Conservation (phyloP, 192 early-diverging fungal species). For the Dispira parvispora region DNA sequence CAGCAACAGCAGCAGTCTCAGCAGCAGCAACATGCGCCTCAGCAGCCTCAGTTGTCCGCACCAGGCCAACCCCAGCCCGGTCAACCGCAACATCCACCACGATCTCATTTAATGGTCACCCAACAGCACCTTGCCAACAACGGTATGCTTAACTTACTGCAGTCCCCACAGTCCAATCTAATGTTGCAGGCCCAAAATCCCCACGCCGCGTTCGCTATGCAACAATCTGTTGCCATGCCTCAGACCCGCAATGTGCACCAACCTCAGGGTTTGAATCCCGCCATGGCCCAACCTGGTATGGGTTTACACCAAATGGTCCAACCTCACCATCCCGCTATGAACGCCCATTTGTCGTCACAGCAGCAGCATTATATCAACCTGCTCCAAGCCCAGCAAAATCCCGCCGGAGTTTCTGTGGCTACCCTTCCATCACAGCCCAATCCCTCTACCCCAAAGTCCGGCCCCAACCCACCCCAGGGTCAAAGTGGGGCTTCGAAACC, state of each 20-base stretch:
- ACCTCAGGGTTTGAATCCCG: background rate
- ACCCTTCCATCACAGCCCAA: background rate
- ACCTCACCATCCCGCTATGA: background rate
- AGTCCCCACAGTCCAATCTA: constrained; percentile 1
- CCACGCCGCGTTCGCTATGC: background rate
- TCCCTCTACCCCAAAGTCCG: background rate
- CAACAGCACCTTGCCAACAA: background rate
- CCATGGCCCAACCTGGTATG: background rate
- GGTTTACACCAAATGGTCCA: background rate
- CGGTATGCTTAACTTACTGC: background rate
- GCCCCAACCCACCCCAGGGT: background rate
- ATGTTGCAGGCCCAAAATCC: background rate
- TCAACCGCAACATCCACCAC: constrained; percentile 1
- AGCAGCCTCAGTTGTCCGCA: constrained; percentile 19
- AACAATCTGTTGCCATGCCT: background rate
- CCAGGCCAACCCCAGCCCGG: constrained; percentile 7
- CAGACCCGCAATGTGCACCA: background rate
- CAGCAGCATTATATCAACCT: constrained; percentile 14
- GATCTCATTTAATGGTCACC: constrained; percentile 6
- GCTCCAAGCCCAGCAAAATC: constrained; percentile 13
- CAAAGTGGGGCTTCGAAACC: background rate
- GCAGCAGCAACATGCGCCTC: constrained; percentile 15
- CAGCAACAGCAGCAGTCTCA: constrained; percentile 16
- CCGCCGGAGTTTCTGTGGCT: background rate
- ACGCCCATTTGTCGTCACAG: constrained; percentile 8